phyloP scores from a whole-genome alignment of 805 yeast genomes.

The Ogataea haglerorum region DNA sequence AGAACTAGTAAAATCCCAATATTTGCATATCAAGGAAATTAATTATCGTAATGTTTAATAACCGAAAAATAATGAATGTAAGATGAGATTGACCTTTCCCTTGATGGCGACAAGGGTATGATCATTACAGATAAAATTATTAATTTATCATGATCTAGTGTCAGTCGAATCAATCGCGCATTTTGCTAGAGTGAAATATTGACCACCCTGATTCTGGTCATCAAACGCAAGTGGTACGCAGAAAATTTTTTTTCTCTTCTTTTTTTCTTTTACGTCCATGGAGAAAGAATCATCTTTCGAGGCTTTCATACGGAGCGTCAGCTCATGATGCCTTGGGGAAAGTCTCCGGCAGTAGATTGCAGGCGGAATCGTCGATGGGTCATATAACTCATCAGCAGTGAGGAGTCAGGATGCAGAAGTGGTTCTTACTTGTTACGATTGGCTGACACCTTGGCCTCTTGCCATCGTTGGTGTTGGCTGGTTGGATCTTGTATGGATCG shows the following conservation, averaged over 20 bases:
- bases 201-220: too few species aligned
- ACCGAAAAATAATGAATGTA: too few species aligned
- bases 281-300: slow-evolving; percentile 74
- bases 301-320: slow-evolving; percentile 53
- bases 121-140: too few species aligned
- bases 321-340: slow-evolving; percentile 66
- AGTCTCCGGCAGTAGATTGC: slow-evolving; percentile 70
- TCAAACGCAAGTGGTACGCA: background rate
- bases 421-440: slow-evolving; percentile 3
- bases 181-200: too few species aligned
- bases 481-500: slow-evolving; percentile 12
- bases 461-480: slow-evolving; percentile 1
- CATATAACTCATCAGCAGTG: slow-evolving; percentile 17
- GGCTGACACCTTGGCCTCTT: slow-evolving; percentile 15
- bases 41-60: too few species aligned
- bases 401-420: background rate
- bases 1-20: too few species aligned
- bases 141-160: too few species aligned
- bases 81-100: too few species aligned
- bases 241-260: slow-evolving; percentile 11
- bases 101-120: too few species aligned
- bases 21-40: too few species aligned
- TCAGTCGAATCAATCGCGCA: too few species aligned
- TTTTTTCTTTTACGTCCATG: slow-evolving; percentile 48
- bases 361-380: slow-evolving; percentile 54